Base-by-base conservation (phyloP, 2,329 filamentous ascomycete species). In the Rachicladosporium sp. region DNA sequence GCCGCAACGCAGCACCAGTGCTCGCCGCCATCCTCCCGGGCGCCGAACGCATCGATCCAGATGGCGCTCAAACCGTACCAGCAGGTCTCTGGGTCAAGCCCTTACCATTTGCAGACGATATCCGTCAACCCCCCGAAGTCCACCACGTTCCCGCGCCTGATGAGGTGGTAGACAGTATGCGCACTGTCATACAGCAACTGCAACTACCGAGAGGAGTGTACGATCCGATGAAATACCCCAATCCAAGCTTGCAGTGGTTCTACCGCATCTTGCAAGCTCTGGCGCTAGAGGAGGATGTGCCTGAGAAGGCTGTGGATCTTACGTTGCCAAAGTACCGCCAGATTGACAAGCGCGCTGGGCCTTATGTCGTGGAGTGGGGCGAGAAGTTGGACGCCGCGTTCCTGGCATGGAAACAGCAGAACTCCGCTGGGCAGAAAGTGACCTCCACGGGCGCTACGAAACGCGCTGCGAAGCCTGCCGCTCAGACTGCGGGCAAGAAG, bases 181-280 rank as follows among this genome's bases (percentile, higher is more conserved):
- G 84, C 35, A 72, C 72, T 4, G 74, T 95, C 3, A 68, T 95
- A 2, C 81, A 91, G 56, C 86, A 93, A 49, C 67, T 95, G 1
- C 86, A 94, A 56, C 74, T 98, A 6, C 91, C 91, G 0, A 88
- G 84, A 53, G 87, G 74, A 4, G 69, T 74, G 27, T 98, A 93
- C 55, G 82, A 93, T 49, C 88, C 89, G 1, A 67, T 69, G 1
- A 91, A 82, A 54, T 96, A 95, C 53, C 85, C 91, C 0, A 98
- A 98, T 37, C 50, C 51, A 55, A 74, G 83, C 6, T 69, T 98
- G 15, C 91, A 98, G 63, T 98, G 89, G 88, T 91, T 96, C 64
- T 98, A 96, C 67, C 80, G 78, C 45, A 93, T 98, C 34, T 67
- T 98, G 1, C 91, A 98, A 62, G 82, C 84, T 5, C 71, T 95